Conservation (phyloP, 2,329 filamentous ascomycete genomes). For the Hortaea sp. region DNA sequence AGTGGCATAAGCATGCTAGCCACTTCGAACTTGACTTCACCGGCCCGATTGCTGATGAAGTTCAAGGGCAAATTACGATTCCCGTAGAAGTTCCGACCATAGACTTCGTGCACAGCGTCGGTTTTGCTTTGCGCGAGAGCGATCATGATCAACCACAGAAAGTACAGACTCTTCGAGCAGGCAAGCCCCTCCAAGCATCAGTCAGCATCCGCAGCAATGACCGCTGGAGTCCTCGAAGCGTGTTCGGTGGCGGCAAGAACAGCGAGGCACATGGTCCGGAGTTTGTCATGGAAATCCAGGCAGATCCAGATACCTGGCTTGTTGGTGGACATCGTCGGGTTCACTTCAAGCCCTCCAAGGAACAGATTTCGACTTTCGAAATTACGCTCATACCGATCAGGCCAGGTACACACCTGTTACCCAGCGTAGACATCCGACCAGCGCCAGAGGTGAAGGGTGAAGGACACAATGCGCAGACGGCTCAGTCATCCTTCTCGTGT, state of each 20-base stretch:
- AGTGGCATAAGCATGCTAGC: conserved; percentile 42
- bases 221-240: conserved; percentile 43
- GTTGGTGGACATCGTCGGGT: conserved; percentile 72
- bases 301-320: conserved; percentile 68
- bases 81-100: conserved; percentile 82
- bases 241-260: conserved; percentile 28
- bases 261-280: conserved; percentile 32
- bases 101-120: conserved; percentile 68
- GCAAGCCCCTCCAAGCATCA: conserved; percentile 55
- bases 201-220: conserved; percentile 49
- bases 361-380: conserved; percentile 40
- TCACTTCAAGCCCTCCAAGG: conserved; percentile 51
- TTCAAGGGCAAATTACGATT: conserved; percentile 54
- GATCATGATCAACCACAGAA: conserved; percentile 7
- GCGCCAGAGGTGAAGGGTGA: conserved; percentile 37
- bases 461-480: conserved; percentile 4
- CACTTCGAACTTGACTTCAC: conserved; percentile 17
- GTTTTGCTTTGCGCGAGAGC: background rate
- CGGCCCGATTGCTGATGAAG: conserved; percentile 22
- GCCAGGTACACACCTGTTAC: conserved; percentile 67
- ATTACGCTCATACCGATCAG: conserved; percentile 72
- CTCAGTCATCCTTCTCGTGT: conserved; percentile 38
- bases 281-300: conserved; percentile 75
- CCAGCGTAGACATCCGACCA: conserved; percentile 63
- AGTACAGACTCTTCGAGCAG: conserved; percentile 41